Evolutionary conservation across 371 early-diverging fungal genomes (phyloP).

Genomic region (Haplosporangium sp.): DNA sequence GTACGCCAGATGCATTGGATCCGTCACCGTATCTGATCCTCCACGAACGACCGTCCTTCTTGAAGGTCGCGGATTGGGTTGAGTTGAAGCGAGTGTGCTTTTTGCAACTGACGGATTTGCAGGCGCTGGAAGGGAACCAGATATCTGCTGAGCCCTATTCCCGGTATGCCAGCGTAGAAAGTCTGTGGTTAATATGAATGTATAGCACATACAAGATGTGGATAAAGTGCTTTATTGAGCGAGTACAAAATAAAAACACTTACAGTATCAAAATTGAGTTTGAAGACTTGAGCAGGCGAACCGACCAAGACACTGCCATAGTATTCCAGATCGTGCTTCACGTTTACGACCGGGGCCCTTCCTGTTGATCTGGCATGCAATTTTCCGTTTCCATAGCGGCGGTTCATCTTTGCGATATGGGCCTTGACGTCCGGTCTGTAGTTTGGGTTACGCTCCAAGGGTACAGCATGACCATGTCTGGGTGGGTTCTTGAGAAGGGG

Average conservation of each 20-base stretch:
- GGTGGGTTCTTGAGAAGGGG: constrained; percentile 6
- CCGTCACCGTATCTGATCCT: constrained; percentile 60
- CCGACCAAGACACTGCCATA: constrained; percentile 69
- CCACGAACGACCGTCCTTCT: constrained; percentile 55
- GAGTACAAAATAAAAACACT: not conserved
- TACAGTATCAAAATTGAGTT: constrained; percentile 54
- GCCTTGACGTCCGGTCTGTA: constrained; percentile 35
- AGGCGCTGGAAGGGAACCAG: constrained; percentile 47
- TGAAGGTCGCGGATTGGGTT: constrained; percentile 55
- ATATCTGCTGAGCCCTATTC: constrained; percentile 48
- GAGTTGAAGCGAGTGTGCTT: constrained; percentile 54
- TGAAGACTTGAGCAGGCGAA: constrained; percentile 72
- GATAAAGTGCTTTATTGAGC: not conserved
- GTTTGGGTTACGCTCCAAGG: constrained; percentile 34
- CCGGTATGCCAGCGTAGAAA: not conserved
- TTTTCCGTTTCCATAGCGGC: constrained; percentile 24
- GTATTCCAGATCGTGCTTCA: constrained; percentile 51
- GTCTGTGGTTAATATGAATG: not conserved
- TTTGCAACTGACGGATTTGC: constrained; percentile 21
- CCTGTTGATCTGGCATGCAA: constrained; percentile 16
- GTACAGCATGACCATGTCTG: constrained; percentile 8
- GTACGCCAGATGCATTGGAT: constrained; percentile 56
- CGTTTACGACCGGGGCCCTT: constrained; percentile 13
- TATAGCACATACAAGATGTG: not conserved
- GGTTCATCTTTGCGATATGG: constrained; percentile 36